These are phyloP conservation scores for Mycena capillaripes DNA, from an alignment of 768 basidiomycete species.

Conservation along the genomic window DNA sequence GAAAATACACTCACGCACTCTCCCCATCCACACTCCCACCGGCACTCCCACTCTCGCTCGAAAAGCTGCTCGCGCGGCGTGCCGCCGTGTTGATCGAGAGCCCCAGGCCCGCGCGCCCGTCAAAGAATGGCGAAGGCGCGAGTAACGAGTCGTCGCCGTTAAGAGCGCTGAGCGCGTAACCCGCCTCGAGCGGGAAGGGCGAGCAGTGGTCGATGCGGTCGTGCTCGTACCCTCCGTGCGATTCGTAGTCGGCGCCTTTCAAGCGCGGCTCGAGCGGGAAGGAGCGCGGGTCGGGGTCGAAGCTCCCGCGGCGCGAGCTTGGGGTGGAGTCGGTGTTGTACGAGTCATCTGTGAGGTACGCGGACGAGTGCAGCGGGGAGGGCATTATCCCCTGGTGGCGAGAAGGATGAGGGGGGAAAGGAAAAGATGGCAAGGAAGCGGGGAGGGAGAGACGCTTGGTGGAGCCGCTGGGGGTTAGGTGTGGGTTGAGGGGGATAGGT, in stretches of 20 bases:
- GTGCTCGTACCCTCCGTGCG: neutral
- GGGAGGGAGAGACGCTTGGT: neutral
- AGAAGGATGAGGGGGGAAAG: neutral
- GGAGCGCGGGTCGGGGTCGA: too few relatives aligned
- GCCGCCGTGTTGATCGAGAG: too few relatives aligned
- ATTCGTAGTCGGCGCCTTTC: neutral
- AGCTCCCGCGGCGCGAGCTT: too few relatives aligned
- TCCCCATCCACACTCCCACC: neutral
- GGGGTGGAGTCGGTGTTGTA: too few relatives aligned
- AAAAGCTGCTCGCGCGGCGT: neutral
- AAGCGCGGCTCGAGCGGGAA: too few relatives aligned
- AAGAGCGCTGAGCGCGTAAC: neutral
- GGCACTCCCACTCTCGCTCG: neutral
- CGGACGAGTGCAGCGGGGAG: too few relatives aligned
- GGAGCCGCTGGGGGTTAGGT: neutral
- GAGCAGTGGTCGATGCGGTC: neutral
- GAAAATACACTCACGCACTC: neutral
- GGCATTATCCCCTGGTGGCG: too few relatives aligned
- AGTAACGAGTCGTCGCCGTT: too few relatives aligned
- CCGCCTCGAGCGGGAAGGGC: neutral
- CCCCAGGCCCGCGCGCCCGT: too few relatives aligned
- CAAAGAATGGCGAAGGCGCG: too few relatives aligned
- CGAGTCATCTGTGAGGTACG: too few relatives aligned
- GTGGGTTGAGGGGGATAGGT: neutral
- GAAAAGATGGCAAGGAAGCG: neutral